phyloP scores from a whole-genome alignment of 106 monocot genomes.

The Dioscorea dumetorum region DNA sequence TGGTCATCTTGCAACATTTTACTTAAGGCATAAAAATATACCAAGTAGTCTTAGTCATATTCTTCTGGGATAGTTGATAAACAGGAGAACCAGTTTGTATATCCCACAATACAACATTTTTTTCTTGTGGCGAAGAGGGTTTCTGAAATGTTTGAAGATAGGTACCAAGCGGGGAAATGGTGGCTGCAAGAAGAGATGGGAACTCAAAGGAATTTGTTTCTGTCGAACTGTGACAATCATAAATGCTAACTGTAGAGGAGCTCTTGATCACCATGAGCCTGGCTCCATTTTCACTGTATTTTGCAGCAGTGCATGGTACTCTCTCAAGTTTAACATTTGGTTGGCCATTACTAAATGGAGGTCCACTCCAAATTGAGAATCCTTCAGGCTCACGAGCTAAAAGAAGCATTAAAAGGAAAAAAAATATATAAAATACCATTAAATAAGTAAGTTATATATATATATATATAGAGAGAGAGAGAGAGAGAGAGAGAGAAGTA shows the following conservation, averaged over 20 bases:
- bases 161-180: constrained; percentile 62
- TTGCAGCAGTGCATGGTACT: constrained; percentile 53
- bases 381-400: constrained; percentile 83
- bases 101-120: constrained; percentile 75
- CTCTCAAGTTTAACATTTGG: constrained; percentile 58
- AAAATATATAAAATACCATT: not conserved
- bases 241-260: constrained; percentile 39
- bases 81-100: constrained; percentile 43
- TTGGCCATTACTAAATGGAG: constrained; percentile 52
- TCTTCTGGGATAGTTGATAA: constrained; percentile 80
- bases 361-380: constrained; percentile 77
- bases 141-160: constrained; percentile 93
- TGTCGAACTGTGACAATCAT: constrained; percentile 34
- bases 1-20: too few relatives aligned
- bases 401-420: not conserved
- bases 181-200: constrained; percentile 52
- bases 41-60: constrained; percentile 88
- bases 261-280: constrained; percentile 59
- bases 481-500: not conserved
- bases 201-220: constrained; percentile 71
- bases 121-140: constrained; percentile 70
- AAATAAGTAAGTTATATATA: not conserved
- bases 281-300: constrained; percentile 68
- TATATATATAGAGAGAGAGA: not conserved
- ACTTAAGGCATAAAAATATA: constrained; percentile 7